Conservation (phyloP, 805 yeast species). For the Cyberlindnera mrakii region DNA sequence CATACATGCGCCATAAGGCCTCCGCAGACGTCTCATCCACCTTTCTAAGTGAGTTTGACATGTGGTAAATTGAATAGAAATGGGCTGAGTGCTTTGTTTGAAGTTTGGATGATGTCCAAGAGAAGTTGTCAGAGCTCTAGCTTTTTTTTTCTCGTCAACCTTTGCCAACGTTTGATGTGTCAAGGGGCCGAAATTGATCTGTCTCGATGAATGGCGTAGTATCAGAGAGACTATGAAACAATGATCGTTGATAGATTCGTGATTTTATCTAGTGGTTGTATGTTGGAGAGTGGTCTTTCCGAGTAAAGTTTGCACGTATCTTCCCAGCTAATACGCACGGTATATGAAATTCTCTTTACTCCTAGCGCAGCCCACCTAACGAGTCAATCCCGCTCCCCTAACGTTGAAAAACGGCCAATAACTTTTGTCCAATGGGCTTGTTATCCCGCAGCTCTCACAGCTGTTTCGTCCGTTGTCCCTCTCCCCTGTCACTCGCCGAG, state of each 20-base stretch:
- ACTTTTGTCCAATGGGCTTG: neutral
- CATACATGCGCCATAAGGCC: slow-evolving; percentile 76
- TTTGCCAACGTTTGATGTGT: neutral
- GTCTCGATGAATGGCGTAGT: neutral
- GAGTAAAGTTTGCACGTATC: no score
- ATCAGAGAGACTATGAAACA: neutral
- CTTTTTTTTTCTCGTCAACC: no score
- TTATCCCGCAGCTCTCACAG: neutral
- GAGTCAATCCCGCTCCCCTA: neutral
- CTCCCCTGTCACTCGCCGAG: neutral
- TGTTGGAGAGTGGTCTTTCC: no score
- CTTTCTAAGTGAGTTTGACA: slow-evolving; percentile 1
- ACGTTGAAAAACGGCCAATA: neutral
- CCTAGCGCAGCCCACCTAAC: neutral
- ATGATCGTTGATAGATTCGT: no score
- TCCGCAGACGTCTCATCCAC: slow-evolving; percentile 37
- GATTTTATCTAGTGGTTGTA: no score
- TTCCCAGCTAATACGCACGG: no score
- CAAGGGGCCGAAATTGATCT: neutral
- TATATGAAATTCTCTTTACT: no score
- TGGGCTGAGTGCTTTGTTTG: neutral
- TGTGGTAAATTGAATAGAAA: neutral
- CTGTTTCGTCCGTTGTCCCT: neutral
- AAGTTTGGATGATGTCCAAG: neutral
- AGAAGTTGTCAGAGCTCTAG: neutral